These are phyloP conservation scores for Ambrosia hybrid DNA, from an alignment of 140 eudicot species.

Conservation along the genomic window DNA sequence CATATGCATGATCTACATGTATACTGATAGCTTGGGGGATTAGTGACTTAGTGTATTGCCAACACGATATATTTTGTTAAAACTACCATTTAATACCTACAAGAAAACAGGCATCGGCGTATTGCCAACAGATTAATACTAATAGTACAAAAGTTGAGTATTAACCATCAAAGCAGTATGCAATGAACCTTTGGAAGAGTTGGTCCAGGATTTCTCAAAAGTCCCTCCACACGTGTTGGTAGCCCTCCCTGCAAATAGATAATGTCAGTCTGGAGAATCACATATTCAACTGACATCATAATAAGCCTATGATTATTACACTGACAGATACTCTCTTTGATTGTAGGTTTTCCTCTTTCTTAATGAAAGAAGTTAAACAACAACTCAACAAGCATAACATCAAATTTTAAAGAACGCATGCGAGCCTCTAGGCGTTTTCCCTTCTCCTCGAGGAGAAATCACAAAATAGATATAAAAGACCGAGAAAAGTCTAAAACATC, in stretches of 20 bases:
- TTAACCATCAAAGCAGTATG: slow-evolving; percentile 74
- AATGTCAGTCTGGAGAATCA: neutral
- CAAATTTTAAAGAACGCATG: too few species aligned
- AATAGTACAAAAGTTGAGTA: slow-evolving; percentile 61
- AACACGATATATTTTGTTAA: neutral
- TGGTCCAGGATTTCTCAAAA: slow-evolving; percentile 59
- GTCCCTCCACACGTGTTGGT: slow-evolving; percentile 56
- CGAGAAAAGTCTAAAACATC: too few species aligned
- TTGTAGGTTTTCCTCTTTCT: slow-evolving; percentile 8
- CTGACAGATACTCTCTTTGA: neutral
- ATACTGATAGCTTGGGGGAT: neutral
- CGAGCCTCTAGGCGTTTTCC: too few species aligned
- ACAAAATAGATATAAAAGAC: too few species aligned
- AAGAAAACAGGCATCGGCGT: slow-evolving; percentile 21
- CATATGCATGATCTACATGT: neutral
- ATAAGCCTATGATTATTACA: slow-evolving; percentile 12
- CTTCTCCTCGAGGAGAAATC: too few species aligned
- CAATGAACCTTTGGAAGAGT: slow-evolving; percentile 88
- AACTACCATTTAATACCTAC: slow-evolving; percentile 22
- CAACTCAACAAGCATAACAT: too few species aligned
- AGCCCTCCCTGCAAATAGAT: slow-evolving; percentile 48
- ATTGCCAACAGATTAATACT: slow-evolving; percentile 36
- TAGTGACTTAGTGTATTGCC: neutral
- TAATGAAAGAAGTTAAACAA: neutral
- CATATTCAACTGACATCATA: neutral